Base-by-base conservation (phyloP, 768 basidiomycete genomes). In the Pisolithus sp. region DNA sequence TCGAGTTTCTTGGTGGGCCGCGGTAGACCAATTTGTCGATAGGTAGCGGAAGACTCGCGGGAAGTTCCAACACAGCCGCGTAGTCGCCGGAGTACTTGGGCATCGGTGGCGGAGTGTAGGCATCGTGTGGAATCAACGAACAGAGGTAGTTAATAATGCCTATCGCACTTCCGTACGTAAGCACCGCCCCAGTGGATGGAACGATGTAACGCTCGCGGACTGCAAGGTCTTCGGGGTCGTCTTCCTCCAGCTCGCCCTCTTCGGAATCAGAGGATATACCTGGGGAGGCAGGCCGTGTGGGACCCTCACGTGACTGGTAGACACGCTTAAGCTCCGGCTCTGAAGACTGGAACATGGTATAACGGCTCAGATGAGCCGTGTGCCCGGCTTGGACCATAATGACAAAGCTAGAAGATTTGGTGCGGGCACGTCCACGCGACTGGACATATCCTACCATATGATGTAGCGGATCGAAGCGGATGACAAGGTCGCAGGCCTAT, bases 371-470 rank as follows among this genome's bases (percentile, higher is more conserved):
- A 50, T 85, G 79, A 2, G 71, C 68, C 1, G 69, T 63, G 45
- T 85, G 75, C 46, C 79, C 78, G 53, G 85, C 70, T 54, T 83
- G 80, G 17, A 90, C 75, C 89, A 95, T 86, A 28, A 93, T 76
- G 41, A 93, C 73, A 58, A 89, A 94, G 2, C 81, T 84, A 1
- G 91, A 91, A 0, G 78, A 72, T 51, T 80, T 79, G 53, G 83
- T 85, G 43, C 93, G 76, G 0, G 93, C 92, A 12, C 93, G 78
- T 37, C 93, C 93, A 24, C 93, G 82, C 18, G 89, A 92, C 65
- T 95, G 93, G 39, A 94, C 80, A 58, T 94, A 94, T 46, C 85
- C 86, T 18, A 86, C 83, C 79, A 93, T 83, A 54, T 91, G 89
- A 38, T 85, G 79, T 7, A 93, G 71, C 6, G 80, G 72, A 61